Evolutionary conservation across 2,329 filamentous ascomycete species (phyloP).

Genomic region (Pseudogymnoascus sp.): DNA sequence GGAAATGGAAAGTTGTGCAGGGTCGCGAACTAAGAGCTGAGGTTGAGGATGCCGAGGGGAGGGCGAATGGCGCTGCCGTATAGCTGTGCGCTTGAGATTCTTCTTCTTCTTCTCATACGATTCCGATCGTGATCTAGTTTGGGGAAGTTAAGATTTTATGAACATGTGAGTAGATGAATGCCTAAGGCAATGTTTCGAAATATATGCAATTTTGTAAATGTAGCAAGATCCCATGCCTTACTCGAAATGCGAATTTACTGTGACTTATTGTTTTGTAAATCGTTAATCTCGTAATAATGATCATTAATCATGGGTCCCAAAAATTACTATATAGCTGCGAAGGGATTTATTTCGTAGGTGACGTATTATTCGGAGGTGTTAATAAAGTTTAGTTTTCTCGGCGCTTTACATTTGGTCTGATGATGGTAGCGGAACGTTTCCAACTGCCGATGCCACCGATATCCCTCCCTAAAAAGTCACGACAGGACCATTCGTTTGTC

Average conservation of each 20-base stretch:
- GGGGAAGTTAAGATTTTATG: slow-evolving; percentile 1
- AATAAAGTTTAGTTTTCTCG: background rate
- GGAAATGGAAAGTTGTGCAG: slow-evolving; percentile 16
- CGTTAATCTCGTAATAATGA: background rate
- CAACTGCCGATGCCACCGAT: background rate
- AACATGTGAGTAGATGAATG: background rate
- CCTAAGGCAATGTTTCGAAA: background rate
- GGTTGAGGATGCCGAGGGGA: background rate
- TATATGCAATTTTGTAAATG: background rate
- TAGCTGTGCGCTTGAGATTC: background rate
- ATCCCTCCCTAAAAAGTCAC: background rate
- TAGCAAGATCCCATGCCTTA: background rate
- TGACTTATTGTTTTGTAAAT: background rate
- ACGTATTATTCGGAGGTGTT: background rate
- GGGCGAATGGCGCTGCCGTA: background rate
- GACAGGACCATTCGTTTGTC: background rate
- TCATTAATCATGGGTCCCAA: background rate
- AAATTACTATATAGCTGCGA: background rate
- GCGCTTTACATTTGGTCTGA: background rate
- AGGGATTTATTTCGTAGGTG: background rate
- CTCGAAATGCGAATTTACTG: background rate
- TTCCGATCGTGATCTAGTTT: background rate
- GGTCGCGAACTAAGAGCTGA: slow-evolving; percentile 5
- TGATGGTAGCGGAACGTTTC: background rate
- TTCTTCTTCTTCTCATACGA: background rate